Evolutionary conservation across 1,284 basidiomycete genomes (phyloP), one percentile per base, ranked within the genome.

Genomic region (Ceraceosorus guamensis): DNA sequence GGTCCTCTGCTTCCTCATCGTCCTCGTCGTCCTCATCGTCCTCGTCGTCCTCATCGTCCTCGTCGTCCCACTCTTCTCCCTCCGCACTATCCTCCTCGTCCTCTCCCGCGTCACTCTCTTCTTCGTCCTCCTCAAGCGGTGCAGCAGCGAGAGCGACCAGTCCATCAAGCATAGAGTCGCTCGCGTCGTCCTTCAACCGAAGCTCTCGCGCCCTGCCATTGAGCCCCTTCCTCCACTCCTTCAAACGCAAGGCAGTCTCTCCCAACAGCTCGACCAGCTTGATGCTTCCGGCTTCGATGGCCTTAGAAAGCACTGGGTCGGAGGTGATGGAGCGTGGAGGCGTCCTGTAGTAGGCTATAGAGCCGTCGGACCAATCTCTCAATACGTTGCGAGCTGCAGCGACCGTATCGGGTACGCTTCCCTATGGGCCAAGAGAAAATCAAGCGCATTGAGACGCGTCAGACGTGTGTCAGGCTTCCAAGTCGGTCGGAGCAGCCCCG

Each of bases 361-460:
- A 57, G 37, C 61, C 67, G 33, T 64, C 61, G 53, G 68, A 66
- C 72, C 72, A 74, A 59, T 71, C 68, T 31, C 68, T 67, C n/a
- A 74, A 62, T 34, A 74, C 24, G 5, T 67, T 55, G 46, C 72
- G 64, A 24, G 67, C 66, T 4, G 72, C 70, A 45, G 67, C 68
- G 8, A 62, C 39, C 46, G 62, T 55, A 52, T 73, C 71, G 10
- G 72, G 72, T 24, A 73, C 55, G 46, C 62, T 62, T 47, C 63
- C 55, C 58, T 41, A 16, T 16, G 39, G 39, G 11, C 11, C 16
- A 41, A 24, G 24, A 24, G 24, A 24, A 24, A 24, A 24, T 24
- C 24, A 24, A 24, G 24, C 24, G 24, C 24, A 24, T 24, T 24
- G 24, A 24, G 24, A 24, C 24, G 24, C 24, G 3, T 24, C 24